These are phyloP conservation scores for Linaria vulgaris DNA, from an alignment of 257 asterid genomes.

Conservation along the genomic window DNA sequence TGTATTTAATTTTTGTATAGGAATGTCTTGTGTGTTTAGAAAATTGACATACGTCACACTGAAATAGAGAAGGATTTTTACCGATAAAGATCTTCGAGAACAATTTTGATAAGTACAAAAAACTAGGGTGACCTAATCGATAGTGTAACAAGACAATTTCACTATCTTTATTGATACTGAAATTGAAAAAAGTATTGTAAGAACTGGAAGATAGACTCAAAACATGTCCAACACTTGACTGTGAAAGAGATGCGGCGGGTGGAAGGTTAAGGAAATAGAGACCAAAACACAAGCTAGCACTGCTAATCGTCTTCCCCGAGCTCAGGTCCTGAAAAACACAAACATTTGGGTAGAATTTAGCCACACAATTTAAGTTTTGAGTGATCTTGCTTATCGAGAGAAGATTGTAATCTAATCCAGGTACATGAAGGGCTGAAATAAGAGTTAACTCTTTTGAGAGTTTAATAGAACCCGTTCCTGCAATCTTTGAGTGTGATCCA, in stretches of 20 bases:
- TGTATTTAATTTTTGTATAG: background rate
- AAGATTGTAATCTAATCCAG: too few relatives aligned
- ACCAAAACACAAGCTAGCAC: background rate
- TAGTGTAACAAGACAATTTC: background rate
- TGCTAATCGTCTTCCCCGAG: background rate
- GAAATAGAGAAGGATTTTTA: background rate
- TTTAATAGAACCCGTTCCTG: too few relatives aligned
- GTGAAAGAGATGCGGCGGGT: too few relatives aligned
- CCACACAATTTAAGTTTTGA: too few relatives aligned
- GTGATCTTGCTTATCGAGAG: too few relatives aligned
- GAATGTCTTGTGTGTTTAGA: background rate
- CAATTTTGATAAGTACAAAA: background rate
- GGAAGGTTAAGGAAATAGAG: background rate
- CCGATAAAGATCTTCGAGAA: background rate
- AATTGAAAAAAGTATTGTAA: too few relatives aligned
- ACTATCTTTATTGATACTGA: background rate
- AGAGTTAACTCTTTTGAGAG: too few relatives aligned
- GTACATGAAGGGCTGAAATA: too few relatives aligned
- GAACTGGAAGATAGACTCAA: too few relatives aligned
- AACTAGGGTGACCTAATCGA: background rate
- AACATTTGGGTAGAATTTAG: background rate
- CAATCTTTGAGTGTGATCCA: too few relatives aligned
- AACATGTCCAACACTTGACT: too few relatives aligned
- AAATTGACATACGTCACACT: background rate
- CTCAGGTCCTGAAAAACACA: background rate